Conservation (phyloP, 2,329 filamentous ascomycete genomes). For the Calonectria pteridis region DNA sequence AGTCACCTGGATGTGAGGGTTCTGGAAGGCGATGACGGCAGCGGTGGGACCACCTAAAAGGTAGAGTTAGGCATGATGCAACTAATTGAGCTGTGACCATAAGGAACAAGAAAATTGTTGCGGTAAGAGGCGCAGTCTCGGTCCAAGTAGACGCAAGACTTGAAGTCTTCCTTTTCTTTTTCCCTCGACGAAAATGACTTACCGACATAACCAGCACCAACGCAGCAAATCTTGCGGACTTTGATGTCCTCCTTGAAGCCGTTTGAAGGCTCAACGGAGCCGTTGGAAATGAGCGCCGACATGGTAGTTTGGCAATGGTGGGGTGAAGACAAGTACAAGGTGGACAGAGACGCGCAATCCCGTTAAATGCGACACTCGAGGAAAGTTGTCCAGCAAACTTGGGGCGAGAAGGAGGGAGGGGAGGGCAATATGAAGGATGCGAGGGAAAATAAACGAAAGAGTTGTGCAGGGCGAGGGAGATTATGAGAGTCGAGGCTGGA, state of each 20-base stretch:
- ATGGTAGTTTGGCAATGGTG: constrained; percentile 35
- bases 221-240: constrained; percentile 75
- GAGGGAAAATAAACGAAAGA: constrained; percentile 11
- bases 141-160: background rate
- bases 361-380: constrained; percentile 39
- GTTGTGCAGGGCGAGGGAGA: constrained; percentile 26
- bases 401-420: constrained; percentile 16
- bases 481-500: constrained; percentile 23
- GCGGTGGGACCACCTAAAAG: constrained; percentile 77
- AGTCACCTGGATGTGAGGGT: constrained; percentile 77
- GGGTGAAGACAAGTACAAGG: constrained; percentile 24
- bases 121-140: background rate
- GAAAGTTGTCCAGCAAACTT: constrained; percentile 30
- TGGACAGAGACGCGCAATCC: constrained; percentile 37
- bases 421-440: constrained; percentile 25
- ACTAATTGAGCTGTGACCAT: constrained; percentile 32
- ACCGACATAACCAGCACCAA: constrained; percentile 84
- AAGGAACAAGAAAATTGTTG: background rate
- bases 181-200: constrained; percentile 48
- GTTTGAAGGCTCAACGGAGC: constrained; percentile 47
- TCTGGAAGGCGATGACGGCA: constrained; percentile 79
- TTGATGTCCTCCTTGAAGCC: constrained; percentile 46
- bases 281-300: constrained; percentile 49
- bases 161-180: background rate
- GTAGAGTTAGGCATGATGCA: constrained; percentile 28